Conservation (phyloP, 805 yeast species). For the Vanderwaltozyma polyspora region DNA sequence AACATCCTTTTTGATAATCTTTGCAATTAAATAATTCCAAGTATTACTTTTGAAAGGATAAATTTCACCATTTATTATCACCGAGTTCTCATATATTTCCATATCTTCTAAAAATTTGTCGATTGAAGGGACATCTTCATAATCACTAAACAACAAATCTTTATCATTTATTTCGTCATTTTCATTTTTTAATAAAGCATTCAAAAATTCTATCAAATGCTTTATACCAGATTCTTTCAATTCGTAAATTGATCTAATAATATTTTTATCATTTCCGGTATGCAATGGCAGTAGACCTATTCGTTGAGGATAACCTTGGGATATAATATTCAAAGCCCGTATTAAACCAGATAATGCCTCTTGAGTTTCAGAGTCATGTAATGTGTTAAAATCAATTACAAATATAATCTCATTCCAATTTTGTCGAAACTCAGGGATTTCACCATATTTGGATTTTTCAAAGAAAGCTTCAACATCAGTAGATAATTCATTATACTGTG, state of each 20-base stretch:
- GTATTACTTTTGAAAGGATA: slow-evolving; percentile 34
- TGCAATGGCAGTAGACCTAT: slow-evolving; percentile 68
- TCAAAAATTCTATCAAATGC: slow-evolving; percentile 12
- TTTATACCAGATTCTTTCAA: slow-evolving; percentile 11
- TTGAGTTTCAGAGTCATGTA: slow-evolving; percentile 25
- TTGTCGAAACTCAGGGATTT: slow-evolving; percentile 57
- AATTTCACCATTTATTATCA: slow-evolving; percentile 68
- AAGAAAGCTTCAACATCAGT: slow-evolving; percentile 38
- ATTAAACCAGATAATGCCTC: slow-evolving; percentile 40
- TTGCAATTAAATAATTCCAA: slow-evolving; percentile 46
- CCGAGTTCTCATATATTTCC: slow-evolving; percentile 36
- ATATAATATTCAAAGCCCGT: slow-evolving; percentile 37
- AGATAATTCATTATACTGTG: slow-evolving; percentile 37
- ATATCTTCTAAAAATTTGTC: slow-evolving; percentile 27
- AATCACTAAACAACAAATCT: slow-evolving; percentile 1
- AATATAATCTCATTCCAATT: slow-evolving; percentile 70
- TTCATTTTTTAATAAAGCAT: slow-evolving; percentile 7
- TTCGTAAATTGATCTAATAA: slow-evolving; percentile 18
- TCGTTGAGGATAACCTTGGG: slow-evolving; percentile 60
- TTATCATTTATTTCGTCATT: slow-evolving; percentile 2
- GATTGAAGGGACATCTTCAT: slow-evolving; percentile 12
- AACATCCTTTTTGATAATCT: slow-evolving; percentile 46
- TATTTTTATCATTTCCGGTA: slow-evolving; percentile 11
- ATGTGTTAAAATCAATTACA: slow-evolving; percentile 43
- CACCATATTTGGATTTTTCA: slow-evolving; percentile 39